Conservation (phyloP, 352 stramenopile genomes). For the Pythium folliculosum region DNA sequence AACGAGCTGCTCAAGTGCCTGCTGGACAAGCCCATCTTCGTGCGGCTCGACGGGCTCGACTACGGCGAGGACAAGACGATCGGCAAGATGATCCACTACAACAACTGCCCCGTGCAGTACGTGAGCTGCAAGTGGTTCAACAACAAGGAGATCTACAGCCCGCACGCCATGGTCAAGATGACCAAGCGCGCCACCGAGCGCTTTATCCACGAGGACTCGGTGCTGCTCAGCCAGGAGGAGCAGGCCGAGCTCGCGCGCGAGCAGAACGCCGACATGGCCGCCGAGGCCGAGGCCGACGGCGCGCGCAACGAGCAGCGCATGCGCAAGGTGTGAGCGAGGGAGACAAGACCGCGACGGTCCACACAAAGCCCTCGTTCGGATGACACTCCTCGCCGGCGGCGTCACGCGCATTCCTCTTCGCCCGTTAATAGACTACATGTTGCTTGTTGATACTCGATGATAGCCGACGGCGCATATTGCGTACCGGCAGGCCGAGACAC, state of each 20-base stretch:
- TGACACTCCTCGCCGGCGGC: background rate
- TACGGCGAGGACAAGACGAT: slow-evolving; percentile 80
- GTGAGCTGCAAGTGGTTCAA: slow-evolving; percentile 89
- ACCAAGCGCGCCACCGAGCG: slow-evolving; percentile 52
- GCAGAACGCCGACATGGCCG: slow-evolving; percentile 9
- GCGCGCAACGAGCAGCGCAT: slow-evolving; percentile 18
- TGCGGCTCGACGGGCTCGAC: slow-evolving; percentile 66
- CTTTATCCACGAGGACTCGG: slow-evolving; percentile 58
- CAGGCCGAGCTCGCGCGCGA: slow-evolving; percentile 29
- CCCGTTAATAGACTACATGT: slow-evolving; percentile 29
- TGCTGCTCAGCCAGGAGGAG: slow-evolving; percentile 47
- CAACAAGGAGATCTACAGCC: slow-evolving; percentile 77
- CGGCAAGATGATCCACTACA: slow-evolving; percentile 85
- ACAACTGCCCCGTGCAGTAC: slow-evolving; percentile 73
- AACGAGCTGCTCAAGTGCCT: slow-evolving; percentile 67
- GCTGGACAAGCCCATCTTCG: slow-evolving; percentile 60
- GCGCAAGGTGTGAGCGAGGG: slow-evolving; percentile 6
- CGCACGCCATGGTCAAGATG: slow-evolving; percentile 70
- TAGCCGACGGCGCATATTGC: no score
- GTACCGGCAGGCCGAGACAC: no score
- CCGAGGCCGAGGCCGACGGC: slow-evolving; percentile 7
- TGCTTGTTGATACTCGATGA: slow-evolving; percentile 1
- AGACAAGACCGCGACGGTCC: background rate
- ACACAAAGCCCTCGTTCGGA: background rate
- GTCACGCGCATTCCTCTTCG: no score